Evolutionary conservation across 805 yeast species (phyloP), one percentile per base, ranked within the genome.

Genomic region (Candida ipomoeae): DNA sequence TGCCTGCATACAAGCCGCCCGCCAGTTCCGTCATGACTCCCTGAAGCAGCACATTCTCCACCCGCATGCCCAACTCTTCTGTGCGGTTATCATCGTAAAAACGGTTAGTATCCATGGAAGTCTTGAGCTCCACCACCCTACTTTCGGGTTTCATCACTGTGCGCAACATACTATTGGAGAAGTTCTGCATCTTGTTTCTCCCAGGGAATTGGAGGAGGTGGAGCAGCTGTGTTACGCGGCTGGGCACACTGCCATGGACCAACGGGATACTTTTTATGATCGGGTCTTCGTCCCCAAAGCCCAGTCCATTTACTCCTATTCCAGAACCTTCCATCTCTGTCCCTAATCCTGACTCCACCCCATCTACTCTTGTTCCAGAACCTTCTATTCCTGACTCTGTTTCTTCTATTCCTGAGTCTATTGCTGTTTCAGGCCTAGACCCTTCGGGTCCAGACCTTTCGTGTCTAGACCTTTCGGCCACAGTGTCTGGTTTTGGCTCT

Each of bases 81-180:
- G 85, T 75, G 58, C 83, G 84, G 11, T 75, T 69, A 39, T 70
- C 75, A 62, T 90, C 92, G 61, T 82, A 88, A 59, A 86, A 89
- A 40, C 76, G 77, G 5, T 71, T 60, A 0, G 88, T 85, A 48
- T 85, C 85, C 46, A 89, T 68, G 13, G 96, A 96, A 6, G 87
- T 71, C 53, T 85, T 88, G 35, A 91, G 77, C 63, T 89, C 96
- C 53, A 94, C 69, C 11, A 83, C 74, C 2, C 82, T 79, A 1
- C 89, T 75, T 26, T 76, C 70, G 1, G 79, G 79, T 61, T 90
- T 92, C 52, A 86, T 64, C 39, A 85, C 67, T 0, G 83, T 72
- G 15, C 68, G 67, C 52, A 75, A 63, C 34, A 61, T 63, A 1
- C 61, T 60, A 3, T 64, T 67, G 2, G 64, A 59, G 37, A 75